Conservation (phyloP, 2,329 filamentous ascomycete species). For the Elsinoe necatrix region DNA sequence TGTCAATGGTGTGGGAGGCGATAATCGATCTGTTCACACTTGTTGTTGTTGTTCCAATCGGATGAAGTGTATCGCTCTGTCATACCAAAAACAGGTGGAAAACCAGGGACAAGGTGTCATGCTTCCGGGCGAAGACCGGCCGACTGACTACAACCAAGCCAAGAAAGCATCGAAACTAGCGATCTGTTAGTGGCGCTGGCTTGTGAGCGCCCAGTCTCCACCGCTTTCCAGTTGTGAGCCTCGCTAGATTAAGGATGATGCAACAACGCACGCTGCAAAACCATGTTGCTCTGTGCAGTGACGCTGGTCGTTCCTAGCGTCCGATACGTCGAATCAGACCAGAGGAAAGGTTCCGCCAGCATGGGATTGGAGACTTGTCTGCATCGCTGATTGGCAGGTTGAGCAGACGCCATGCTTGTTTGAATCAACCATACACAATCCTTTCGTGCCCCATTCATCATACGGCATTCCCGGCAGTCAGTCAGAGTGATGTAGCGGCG, state of each 20-base stretch:
- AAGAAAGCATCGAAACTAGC: not conserved
- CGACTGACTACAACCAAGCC: conserved; percentile 5
- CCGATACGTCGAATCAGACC: not conserved
- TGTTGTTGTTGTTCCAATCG: not conserved
- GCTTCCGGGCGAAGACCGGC: conserved; percentile 7
- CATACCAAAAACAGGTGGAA: not conserved
- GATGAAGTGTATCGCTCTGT: not conserved
- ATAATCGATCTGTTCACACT: not conserved
- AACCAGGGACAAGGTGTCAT: not conserved
- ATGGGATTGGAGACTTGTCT: not conserved
- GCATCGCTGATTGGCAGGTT: not conserved
- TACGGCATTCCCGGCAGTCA: not conserved
- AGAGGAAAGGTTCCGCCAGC: not conserved
- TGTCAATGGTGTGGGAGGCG: not conserved
- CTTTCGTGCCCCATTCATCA: not conserved
- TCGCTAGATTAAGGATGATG: not conserved
- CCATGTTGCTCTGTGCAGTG: not conserved
- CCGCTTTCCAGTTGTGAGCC: not conserved
- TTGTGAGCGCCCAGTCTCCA: not conserved
- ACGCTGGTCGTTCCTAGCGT: not conserved
- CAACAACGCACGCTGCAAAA: not conserved
- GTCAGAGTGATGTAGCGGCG: not conserved
- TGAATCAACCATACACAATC: not conserved
- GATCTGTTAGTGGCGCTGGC: not conserved
- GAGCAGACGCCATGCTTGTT: not conserved